A percentile compares a stretch with the other conserved stretches of the same genome.
These are phyloP conservation scores for Paxillus rubicundulus DNA, from an alignment of 768 basidiomycete genomes.

Conservation along the genomic window DNA sequence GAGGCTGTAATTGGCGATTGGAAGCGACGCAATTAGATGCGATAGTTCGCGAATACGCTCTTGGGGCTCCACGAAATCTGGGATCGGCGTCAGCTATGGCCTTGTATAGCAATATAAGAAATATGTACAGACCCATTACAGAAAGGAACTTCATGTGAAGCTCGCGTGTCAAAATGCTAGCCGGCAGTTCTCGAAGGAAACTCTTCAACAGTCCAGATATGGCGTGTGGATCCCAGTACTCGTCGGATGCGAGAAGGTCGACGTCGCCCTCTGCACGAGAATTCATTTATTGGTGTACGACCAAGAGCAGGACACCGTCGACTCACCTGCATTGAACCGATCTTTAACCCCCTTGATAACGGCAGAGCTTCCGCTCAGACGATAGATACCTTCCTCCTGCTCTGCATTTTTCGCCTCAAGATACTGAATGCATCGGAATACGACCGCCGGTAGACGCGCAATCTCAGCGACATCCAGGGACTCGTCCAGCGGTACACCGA, in stretches of 20 bases:
- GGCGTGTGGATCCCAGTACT: constrained; percentile 97
- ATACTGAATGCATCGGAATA: constrained; percentile 95
- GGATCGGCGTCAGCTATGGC: constrained; percentile 13
- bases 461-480: constrained; percentile 87
- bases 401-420: constrained; percentile 92
- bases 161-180: constrained; percentile 88
- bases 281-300: constrained; percentile 5
- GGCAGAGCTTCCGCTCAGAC: constrained; percentile 90
- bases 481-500: constrained; percentile 85
- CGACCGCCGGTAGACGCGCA: constrained; percentile 87
- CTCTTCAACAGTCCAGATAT: constrained; percentile 93
- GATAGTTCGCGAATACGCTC: constrained; percentile 88
- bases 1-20: constrained; percentile 89
- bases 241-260: constrained; percentile 81
- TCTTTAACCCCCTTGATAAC: constrained; percentile 94
- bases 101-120: constrained; percentile 1
- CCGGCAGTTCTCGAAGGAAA: constrained; percentile 90
- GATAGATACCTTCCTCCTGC: constrained; percentile 96
- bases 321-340: constrained; percentile 84
- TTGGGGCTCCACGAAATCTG: constrained; percentile 86
- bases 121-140: constrained; percentile 76
- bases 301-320: constrained; percentile 1
- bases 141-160: constrained; percentile 87
- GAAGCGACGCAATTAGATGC: constrained; percentile 80
- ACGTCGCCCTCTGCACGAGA: constrained; percentile 83